These are phyloP conservation scores for Podila verticillata DNA, from an alignment of 192 early-diverging fungal genomes.

Conservation along the genomic window DNA sequence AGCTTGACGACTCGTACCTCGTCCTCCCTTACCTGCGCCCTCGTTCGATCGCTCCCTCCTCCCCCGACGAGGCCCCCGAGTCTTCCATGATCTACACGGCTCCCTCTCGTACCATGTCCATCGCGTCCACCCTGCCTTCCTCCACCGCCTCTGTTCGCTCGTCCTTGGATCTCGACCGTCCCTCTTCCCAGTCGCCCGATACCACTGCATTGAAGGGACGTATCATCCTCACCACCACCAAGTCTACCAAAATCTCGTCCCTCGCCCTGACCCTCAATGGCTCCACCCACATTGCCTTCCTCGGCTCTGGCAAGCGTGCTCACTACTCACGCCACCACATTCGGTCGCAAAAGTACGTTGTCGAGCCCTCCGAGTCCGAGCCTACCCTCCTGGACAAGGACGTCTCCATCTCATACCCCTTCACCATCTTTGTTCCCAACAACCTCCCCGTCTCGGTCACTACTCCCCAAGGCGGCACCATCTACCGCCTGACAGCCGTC, in stretches of 20 bases:
- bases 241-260: conserved; percentile 36
- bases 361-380: conserved; percentile 29
- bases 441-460: conserved; percentile 31
- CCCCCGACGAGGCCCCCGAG: background rate
- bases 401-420: conserved; percentile 15
- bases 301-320: conserved; percentile 39
- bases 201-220: conserved; percentile 21
- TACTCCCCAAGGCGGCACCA: conserved; percentile 48
- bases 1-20: conserved; percentile 31
- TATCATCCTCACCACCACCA: conserved; percentile 23
- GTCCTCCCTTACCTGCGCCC: conserved; percentile 24
- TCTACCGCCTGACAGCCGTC: conserved; percentile 44
- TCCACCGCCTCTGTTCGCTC: conserved; percentile 34
- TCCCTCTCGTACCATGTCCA: conserved; percentile 38
- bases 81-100: conserved; percentile 34
- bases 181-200: background rate
- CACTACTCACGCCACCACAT: conserved; percentile 48
- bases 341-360: conserved; percentile 31
- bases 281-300: conserved; percentile 46
- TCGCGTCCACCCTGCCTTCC: conserved; percentile 34
- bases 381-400: conserved; percentile 19
- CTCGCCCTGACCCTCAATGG: conserved; percentile 34
- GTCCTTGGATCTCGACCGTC: conserved; percentile 30
- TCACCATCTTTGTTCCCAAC: conserved; percentile 36
- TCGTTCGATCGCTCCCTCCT: conserved; percentile 9